phyloP scores from a whole-genome alignment of 352 stramenopile species.

The Globisporangium sylvaticum region DNA sequence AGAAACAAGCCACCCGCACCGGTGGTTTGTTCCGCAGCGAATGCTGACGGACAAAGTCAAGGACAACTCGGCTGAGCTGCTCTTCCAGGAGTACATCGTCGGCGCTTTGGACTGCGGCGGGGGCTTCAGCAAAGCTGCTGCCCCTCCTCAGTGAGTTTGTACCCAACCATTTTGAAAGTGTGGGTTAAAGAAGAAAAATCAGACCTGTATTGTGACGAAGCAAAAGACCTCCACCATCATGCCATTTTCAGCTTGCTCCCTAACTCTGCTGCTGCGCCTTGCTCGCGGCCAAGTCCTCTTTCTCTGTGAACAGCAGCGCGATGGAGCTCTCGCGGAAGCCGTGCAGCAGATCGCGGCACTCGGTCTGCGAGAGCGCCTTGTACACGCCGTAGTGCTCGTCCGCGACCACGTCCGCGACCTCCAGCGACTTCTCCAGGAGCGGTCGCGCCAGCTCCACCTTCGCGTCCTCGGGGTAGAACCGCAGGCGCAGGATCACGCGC shows the following conservation, averaged over 20 bases:
- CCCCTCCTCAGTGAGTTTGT: constrained; percentile 13
- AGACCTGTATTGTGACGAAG: neutral
- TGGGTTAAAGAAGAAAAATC: neutral
- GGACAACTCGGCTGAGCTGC: constrained; percentile 15
- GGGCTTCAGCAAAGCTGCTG: constrained; percentile 29
- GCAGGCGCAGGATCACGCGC: constrained; percentile 64
- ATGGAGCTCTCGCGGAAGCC: constrained; percentile 68
- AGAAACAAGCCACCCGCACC: constrained; percentile 8
- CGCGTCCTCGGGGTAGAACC: constrained; percentile 51
- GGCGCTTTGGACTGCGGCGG: constrained; percentile 50
- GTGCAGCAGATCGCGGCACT: constrained; percentile 65
- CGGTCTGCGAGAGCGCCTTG: constrained; percentile 47
- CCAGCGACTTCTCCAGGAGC: constrained; percentile 67
- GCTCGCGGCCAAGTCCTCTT: neutral
- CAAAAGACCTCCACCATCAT: neutral
- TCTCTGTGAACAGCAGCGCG: constrained; percentile 35
- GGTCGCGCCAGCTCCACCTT: constrained; percentile 54
- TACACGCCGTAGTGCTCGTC: constrained; percentile 75
- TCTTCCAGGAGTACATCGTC: constrained; percentile 44
- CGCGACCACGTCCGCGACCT: constrained; percentile 74
- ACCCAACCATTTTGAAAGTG: neutral
- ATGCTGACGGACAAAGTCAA: constrained; percentile 39
- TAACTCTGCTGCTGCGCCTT: neutral
- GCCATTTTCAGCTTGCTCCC: neutral
- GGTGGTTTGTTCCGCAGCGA: constrained; percentile 36